A percentile compares a stretch with the other conserved stretches of the same genome.
These are phyloP conservation scores for Pleomassaria siparia DNA, from an alignment of 2,329 filamentous ascomycete genomes.

Conservation along the genomic window DNA sequence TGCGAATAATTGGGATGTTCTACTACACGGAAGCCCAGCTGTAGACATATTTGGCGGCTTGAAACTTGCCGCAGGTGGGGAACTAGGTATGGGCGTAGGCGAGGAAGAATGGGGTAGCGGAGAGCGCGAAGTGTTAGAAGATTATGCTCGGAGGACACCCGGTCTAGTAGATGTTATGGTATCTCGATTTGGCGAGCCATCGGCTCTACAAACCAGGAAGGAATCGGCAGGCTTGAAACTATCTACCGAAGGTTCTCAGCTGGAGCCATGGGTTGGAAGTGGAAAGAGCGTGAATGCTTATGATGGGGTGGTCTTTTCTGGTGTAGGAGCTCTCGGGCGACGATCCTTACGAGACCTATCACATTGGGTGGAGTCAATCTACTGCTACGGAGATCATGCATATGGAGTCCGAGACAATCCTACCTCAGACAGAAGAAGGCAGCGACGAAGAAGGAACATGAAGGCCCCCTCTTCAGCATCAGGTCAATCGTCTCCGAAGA, in stretches of 20 bases:
- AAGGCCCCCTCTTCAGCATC: constrained; percentile 15
- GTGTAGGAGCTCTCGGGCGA: constrained; percentile 71
- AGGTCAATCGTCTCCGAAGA: constrained; percentile 5
- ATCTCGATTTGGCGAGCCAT: constrained; percentile 73
- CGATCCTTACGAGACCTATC: constrained; percentile 72
- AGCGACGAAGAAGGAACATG: constrained; percentile 45
- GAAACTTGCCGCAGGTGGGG: constrained; percentile 85
- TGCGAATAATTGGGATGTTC: constrained; percentile 74
- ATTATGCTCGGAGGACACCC: constrained; percentile 75
- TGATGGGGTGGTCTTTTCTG: constrained; percentile 86
- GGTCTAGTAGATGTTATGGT: constrained; percentile 88
- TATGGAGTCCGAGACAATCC: constrained; percentile 85
- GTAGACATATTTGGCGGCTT: constrained; percentile 78
- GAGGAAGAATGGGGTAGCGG: constrained; percentile 95
- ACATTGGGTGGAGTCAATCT: constrained; percentile 87
- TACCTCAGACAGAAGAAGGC: constrained; percentile 62
- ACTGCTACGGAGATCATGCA: constrained; percentile 77
- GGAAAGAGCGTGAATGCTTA: constrained; percentile 67
- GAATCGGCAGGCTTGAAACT: constrained; percentile 26
- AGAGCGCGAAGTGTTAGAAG: constrained; percentile 89
- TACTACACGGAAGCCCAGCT: constrained; percentile 86
- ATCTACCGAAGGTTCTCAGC: constrained; percentile 16
- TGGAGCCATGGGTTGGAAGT: constrained; percentile 71
- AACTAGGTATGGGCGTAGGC: constrained; percentile 90
- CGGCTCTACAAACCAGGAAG: constrained; percentile 30